A percentile compares a stretch with the other conserved stretches of the same genome.
phyloP scores from a whole-genome alignment of 2,329 filamentous ascomycete genomes.

The Cadophora sp. region DNA sequence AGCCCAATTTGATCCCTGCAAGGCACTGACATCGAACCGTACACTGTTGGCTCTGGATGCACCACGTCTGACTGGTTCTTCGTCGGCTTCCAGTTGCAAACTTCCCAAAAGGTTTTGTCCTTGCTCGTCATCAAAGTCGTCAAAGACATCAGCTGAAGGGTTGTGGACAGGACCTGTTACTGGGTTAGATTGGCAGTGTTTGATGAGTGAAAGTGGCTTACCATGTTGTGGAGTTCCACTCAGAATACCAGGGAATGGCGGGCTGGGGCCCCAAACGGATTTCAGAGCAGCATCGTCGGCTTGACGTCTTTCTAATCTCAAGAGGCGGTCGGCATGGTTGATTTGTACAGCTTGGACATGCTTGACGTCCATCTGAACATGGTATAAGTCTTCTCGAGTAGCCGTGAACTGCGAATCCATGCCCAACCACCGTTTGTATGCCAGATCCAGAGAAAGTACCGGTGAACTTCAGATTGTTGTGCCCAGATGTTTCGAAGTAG shows the following conservation, averaged over 20 bases:
- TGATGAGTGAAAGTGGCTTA: conserved; percentile 52
- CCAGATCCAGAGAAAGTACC: conserved; percentile 3
- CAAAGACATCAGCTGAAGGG: conserved; percentile 83
- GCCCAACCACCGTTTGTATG: conserved; percentile 46
- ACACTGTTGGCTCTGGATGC: conserved; percentile 96
- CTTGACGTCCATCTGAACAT: conserved; percentile 74
- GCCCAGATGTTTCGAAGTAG: background rate
- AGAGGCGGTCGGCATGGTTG: conserved; percentile 66
- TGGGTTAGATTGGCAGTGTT: background rate
- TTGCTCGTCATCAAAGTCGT: conserved; percentile 85
- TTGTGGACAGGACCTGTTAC: conserved; percentile 78
- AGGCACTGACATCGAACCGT: conserved; percentile 93
- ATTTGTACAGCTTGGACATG: conserved; percentile 69
- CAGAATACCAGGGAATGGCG: conserved; percentile 86
- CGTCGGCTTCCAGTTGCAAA: conserved; percentile 84
- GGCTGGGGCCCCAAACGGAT: conserved; percentile 90
- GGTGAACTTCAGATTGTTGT: background rate
- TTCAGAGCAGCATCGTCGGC: conserved; percentile 74
- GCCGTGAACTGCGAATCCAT: conserved; percentile 70
- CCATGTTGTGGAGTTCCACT: conserved; percentile 87
- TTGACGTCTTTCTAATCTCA: conserved; percentile 69
- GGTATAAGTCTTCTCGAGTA: conserved; percentile 69
- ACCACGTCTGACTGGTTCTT: conserved; percentile 83
- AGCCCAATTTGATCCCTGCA: conserved; percentile 85
- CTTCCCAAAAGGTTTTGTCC: conserved; percentile 80